Evolutionary conservation across 2,329 filamentous ascomycete genomes (phyloP).

Genomic region (Talaromyces rugulosus): DNA sequence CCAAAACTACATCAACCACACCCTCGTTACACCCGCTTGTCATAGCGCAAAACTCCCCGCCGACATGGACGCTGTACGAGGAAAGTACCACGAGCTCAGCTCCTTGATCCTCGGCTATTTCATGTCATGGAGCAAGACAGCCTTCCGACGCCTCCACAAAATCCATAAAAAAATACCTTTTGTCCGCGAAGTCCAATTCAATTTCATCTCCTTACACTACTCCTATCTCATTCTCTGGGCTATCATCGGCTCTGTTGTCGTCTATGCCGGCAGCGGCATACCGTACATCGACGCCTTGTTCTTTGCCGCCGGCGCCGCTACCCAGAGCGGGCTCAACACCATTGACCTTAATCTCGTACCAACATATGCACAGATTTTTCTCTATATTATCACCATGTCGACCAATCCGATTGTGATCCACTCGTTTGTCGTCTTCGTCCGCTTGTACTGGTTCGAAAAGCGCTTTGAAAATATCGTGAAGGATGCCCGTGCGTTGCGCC

Average conservation of each 20-base stretch:
- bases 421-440: slow-evolving; percentile 81
- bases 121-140: neutral
- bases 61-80: neutral
- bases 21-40: neutral
- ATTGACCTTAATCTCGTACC: slow-evolving; percentile 61
- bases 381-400: slow-evolving; percentile 68
- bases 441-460: slow-evolving; percentile 97
- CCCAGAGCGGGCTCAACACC: slow-evolving; percentile 90
- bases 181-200: slow-evolving; percentile 28
- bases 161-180: slow-evolving; percentile 10
- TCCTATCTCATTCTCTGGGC: slow-evolving; percentile 73
- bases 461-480: slow-evolving; percentile 79
- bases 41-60: neutral
- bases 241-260: slow-evolving; percentile 69
- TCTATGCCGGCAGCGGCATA: slow-evolving; percentile 64
- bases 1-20: neutral
- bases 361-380: slow-evolving; percentile 68
- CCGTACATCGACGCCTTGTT: slow-evolving; percentile 84
- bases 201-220: slow-evolving; percentile 52
- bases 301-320: slow-evolving; percentile 79
- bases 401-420: slow-evolving; percentile 83
- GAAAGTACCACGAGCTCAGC: neutral
- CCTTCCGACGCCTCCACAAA: neutral
- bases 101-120: neutral
- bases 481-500: slow-evolving; percentile 65